phyloP scores from a whole-genome alignment of 805 yeast genomes.

The Saturnispora dispora region DNA sequence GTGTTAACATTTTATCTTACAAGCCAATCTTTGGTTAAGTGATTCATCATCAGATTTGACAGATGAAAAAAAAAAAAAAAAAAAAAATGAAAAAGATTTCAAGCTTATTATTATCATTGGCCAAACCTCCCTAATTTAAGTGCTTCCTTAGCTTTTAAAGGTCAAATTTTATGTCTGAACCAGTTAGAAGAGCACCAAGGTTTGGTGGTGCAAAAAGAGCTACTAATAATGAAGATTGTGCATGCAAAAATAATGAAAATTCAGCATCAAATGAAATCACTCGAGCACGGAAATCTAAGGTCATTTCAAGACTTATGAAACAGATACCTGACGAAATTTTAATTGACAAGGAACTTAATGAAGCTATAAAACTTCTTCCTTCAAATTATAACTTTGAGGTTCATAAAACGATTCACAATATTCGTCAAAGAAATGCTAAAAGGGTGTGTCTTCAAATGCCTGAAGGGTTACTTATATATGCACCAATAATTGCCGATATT shows the following conservation, averaged over 20 bases:
- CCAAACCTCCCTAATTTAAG: background rate
- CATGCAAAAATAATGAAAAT: background rate
- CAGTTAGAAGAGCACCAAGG: slow-evolving; percentile 15
- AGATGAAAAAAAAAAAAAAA: background rate
- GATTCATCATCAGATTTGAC: background rate
- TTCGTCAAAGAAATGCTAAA: slow-evolving; percentile 60
- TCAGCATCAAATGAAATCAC: slow-evolving; percentile 8
- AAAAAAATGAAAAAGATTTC: background rate
- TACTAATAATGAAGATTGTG: background rate
- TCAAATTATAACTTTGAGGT: slow-evolving; percentile 91
- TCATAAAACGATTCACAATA: slow-evolving; percentile 93
- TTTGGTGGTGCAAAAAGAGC: slow-evolving; percentile 23
- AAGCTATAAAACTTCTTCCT: slow-evolving; percentile 74
- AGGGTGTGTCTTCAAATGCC: slow-evolving; percentile 96
- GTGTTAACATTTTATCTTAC: slow-evolving; percentile 62
- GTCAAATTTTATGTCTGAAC: slow-evolving; percentile 7
- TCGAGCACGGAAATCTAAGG: slow-evolving; percentile 22
- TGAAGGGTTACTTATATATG: slow-evolving; percentile 84
- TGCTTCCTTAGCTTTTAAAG: background rate
- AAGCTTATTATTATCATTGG: background rate
- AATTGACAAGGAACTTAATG: slow-evolving; percentile 71
- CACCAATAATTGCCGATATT: slow-evolving; percentile 85
- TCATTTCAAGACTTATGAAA: slow-evolving; percentile 56
- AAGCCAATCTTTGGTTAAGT: background rate
- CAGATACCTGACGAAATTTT: slow-evolving; percentile 85